Percentiles rank a stretch among this genome's conserved stretches.
phyloP scores from a whole-genome alignment of 768 basidiomycete species.

The Trametes villosa region DNA sequence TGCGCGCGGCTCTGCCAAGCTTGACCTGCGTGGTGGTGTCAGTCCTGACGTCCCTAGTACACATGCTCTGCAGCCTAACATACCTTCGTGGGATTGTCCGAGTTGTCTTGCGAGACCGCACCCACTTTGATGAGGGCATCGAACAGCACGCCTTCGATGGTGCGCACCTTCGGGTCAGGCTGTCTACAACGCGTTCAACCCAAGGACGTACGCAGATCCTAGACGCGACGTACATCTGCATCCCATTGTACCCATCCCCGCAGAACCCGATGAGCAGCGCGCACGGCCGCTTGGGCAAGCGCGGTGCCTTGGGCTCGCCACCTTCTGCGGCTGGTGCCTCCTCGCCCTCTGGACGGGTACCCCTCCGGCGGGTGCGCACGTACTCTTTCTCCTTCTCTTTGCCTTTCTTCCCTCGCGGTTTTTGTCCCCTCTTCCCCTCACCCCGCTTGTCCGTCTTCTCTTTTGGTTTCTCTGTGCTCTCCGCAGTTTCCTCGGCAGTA shows the following conservation, averaged over 20 bases:
- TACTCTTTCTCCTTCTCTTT: slow-evolving; percentile 20
- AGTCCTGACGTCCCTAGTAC: too few relatives aligned
- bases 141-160: slow-evolving; percentile 91
- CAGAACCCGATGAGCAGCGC: slow-evolving; percentile 90
- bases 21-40: slow-evolving; percentile 75
- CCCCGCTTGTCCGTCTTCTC: slow-evolving; percentile 5
- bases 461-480: not conserved
- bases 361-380: slow-evolving; percentile 23
- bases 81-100: slow-evolving; percentile 88
- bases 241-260: slow-evolving; percentile 90
- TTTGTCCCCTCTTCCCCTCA: slow-evolving; percentile 13
- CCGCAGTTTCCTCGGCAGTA: not conserved
- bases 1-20: slow-evolving; percentile 88
- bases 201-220: not conserved
- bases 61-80: slow-evolving; percentile 2
- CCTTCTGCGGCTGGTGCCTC: slow-evolving; percentile 11
- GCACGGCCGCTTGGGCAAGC: slow-evolving; percentile 82
- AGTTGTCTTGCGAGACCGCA: slow-evolving; percentile 93
- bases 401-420: slow-evolving; percentile 20
- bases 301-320: slow-evolving; percentile 47
- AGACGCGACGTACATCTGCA: slow-evolving; percentile 83
- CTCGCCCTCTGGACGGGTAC: slow-evolving; percentile 25
- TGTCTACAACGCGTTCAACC: slow-evolving; percentile 50
- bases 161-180: slow-evolving; percentile 57
- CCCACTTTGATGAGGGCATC: slow-evolving; percentile 87